Percentiles rank a stretch among this genome's conserved stretches.
Evolutionary conservation across 2,329 filamentous ascomycete species (phyloP).

Genomic region (Colletotrichum euphorbiae): DNA sequence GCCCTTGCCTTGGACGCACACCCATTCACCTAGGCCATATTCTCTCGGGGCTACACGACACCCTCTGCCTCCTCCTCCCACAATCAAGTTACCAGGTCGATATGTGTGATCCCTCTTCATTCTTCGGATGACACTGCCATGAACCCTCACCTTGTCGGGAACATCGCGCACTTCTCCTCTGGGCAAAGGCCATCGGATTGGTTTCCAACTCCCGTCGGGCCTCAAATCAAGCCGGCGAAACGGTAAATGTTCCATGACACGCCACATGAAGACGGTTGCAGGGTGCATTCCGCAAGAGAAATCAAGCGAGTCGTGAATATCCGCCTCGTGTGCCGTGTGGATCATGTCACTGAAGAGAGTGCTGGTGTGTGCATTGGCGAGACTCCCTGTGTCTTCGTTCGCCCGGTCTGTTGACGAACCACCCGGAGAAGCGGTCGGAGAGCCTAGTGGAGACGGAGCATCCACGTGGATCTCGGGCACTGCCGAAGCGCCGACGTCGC

Average conservation of each 20-base stretch:
- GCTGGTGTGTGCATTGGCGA: constrained; percentile 1
- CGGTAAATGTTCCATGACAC: constrained; percentile 83
- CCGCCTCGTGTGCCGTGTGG: constrained; percentile 64
- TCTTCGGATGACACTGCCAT: constrained; percentile 78
- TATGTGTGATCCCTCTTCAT: constrained; percentile 74
- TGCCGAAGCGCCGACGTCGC: constrained; percentile 21
- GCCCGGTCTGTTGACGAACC: constrained; percentile 7
- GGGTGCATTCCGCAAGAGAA: constrained; percentile 69
- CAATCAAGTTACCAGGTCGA: constrained; percentile 81
- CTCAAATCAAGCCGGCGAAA: constrained; percentile 85
- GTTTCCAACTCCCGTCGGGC: constrained; percentile 79
- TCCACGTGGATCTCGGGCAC: constrained; percentile 49
- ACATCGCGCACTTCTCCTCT: constrained; percentile 83
- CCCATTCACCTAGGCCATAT: constrained; percentile 79
- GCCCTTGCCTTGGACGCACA: constrained; percentile 71
- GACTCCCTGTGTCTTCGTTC: constrained; percentile 10
- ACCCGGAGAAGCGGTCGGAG: constrained; percentile 23
- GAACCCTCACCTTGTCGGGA: constrained; percentile 75
- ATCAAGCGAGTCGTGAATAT: constrained; percentile 77
- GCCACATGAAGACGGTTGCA: constrained; percentile 74
- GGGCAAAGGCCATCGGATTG: constrained; percentile 83
- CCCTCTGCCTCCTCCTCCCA: constrained; percentile 82
- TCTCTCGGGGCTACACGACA: constrained; percentile 69
- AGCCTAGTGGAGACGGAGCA: constrained; percentile 34
- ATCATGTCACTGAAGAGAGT: constrained; percentile 67